These are phyloP conservation scores for Tetrahymena thermophila DNA, from an alignment of 73 alveolate species.

Conservation along the genomic window DNA sequence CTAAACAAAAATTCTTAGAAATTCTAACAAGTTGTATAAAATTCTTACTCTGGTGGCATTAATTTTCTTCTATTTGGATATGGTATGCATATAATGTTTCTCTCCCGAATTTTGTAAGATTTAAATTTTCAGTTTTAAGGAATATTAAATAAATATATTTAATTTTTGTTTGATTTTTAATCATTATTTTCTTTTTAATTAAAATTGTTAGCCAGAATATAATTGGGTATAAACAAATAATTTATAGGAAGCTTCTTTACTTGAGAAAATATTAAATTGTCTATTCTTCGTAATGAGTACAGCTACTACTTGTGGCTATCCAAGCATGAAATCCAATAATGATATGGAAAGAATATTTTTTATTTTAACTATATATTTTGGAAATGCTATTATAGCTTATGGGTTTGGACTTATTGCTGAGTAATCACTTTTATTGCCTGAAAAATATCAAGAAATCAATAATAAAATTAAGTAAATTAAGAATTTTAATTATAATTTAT, in stretches of 20 bases:
- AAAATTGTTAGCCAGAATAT: not conserved
- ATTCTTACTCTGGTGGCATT: not conserved
- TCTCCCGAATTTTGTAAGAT: too few species aligned
- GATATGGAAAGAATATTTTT: slow-evolving; percentile 38
- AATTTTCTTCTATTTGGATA: not conserved
- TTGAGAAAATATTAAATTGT: not conserved
- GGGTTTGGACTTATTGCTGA: slow-evolving; percentile 27
- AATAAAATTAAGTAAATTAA: not conserved
- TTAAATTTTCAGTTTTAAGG: not conserved
- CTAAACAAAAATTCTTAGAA: not conserved
- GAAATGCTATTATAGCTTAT: slow-evolving; percentile 51
- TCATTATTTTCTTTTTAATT: not conserved
- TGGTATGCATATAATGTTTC: not conserved
- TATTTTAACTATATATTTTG: slow-evolving; percentile 37
- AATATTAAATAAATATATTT: not conserved
- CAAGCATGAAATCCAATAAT: slow-evolving; percentile 45
- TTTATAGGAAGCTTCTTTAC: not conserved
- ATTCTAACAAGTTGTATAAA: not conserved
- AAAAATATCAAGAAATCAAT: not conserved
- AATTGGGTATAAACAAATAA: not conserved
- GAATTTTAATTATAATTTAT: not conserved
- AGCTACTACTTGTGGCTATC: slow-evolving; percentile 46
- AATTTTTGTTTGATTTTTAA: too few species aligned
- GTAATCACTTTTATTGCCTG: not conserved
- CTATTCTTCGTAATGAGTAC: slow-evolving; percentile 43